Evolutionary conservation across 352 stramenopile genomes (phyloP).

Genomic region (Plasmopara viticola): DNA sequence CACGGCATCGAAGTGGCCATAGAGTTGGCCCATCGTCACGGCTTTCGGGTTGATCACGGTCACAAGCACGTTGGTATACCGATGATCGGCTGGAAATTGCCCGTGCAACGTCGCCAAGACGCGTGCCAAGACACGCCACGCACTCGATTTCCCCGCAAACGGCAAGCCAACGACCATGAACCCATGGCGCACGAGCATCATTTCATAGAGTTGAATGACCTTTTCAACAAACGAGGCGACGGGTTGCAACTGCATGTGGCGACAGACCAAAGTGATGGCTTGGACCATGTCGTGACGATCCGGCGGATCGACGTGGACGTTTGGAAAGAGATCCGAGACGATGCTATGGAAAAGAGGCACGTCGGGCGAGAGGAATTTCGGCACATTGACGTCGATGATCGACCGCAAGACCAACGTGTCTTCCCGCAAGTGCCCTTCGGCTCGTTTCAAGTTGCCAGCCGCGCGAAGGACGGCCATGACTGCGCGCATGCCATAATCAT

Average conservation of each 20-base stretch:
- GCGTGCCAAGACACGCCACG: conserved; percentile 86
- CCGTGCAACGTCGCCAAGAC: conserved; percentile 78
- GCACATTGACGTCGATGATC: conserved; percentile 93
- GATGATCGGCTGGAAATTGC: conserved; percentile 48
- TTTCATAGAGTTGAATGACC: conserved; percentile 94
- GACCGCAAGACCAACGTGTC: conserved; percentile 86
- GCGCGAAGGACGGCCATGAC: conserved; percentile 92
- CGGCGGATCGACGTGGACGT: conserved; percentile 84
- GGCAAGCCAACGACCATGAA: conserved; percentile 96
- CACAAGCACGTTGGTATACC: conserved; percentile 74
- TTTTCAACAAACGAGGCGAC: conserved; percentile 90
- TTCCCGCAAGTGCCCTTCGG: conserved; percentile 74
- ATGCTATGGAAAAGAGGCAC: conserved; percentile 93
- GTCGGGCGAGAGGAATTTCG: conserved; percentile 91
- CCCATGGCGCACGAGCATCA: conserved; percentile 94
- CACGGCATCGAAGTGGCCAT: conserved; percentile 92
- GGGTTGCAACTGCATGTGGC: conserved; percentile 77
- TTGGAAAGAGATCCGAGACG: conserved; percentile 90
- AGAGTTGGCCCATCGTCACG: conserved; percentile 91
- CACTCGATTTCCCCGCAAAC: conserved; percentile 91
- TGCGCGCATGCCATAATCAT: conserved; percentile 94
- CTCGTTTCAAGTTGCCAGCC: conserved; percentile 87
- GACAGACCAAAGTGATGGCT: conserved; percentile 76
- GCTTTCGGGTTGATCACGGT: conserved; percentile 92
- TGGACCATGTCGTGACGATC: conserved; percentile 81